Evolutionary conservation across 2,329 filamentous ascomycete genomes (phyloP).

Genomic region (Ceratocystis huliohia): DNA sequence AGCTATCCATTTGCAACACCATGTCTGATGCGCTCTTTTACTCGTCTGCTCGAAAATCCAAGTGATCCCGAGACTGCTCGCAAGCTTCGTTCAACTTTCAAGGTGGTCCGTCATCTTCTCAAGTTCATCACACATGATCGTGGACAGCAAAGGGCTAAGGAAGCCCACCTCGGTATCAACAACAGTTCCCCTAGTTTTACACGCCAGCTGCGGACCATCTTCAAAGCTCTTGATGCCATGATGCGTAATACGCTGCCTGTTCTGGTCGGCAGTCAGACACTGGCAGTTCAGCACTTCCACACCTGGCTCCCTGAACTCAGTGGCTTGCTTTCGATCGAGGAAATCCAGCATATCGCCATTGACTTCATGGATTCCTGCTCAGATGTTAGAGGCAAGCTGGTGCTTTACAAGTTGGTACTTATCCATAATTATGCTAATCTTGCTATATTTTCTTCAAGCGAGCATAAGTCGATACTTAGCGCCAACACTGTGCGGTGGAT

Average conservation of each 20-base stretch:
- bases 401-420: constrained; percentile 82
- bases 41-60: constrained; percentile 67
- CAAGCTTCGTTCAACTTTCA: constrained; percentile 80
- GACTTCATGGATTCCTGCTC: constrained; percentile 89
- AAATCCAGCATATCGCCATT: constrained; percentile 81
- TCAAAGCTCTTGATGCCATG: constrained; percentile 76
- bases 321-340: constrained; percentile 61
- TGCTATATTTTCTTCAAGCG: constrained; percentile 65
- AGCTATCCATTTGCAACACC: constrained; percentile 87
- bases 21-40: constrained; percentile 76
- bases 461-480: constrained; percentile 60
- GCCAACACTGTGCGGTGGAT: constrained; percentile 84
- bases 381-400: constrained; percentile 75
- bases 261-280: constrained; percentile 83
- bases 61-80: constrained; percentile 72
- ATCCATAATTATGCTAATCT: constrained; percentile 84
- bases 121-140: constrained; percentile 90
- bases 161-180: constrained; percentile 74
- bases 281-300: constrained; percentile 92
- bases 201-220: constrained; percentile 71
- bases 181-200: constrained; percentile 61
- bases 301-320: constrained; percentile 89
- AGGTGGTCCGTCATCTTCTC: constrained; percentile 82
- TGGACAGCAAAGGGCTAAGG: constrained; percentile 76
- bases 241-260: constrained; percentile 80